These are phyloP conservation scores for Pleurotus citrinopileatus DNA, from an alignment of 768 basidiomycete species.

Conservation along the genomic window DNA sequence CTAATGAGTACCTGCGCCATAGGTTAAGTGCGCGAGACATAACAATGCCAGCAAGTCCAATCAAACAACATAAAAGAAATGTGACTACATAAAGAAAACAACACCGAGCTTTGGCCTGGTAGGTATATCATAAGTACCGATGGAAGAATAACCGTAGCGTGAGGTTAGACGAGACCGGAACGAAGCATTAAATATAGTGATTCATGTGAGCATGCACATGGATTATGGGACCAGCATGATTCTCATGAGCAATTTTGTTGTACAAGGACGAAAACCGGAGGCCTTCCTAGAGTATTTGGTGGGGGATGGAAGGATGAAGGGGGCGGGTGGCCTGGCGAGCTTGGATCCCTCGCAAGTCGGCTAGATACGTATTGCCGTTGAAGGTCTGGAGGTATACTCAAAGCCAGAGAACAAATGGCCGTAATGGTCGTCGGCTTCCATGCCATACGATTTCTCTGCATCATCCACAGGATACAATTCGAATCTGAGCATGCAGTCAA, in stretches of 20 bases:
- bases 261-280: not conserved
- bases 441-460: constrained; percentile 57
- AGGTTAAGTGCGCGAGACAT: no score
- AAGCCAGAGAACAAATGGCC: constrained; percentile 77
- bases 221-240: no score
- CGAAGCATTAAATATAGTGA: not conserved
- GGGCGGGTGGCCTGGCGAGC: not conserved
- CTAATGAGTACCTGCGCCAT: no score
- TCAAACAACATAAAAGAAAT: not conserved
- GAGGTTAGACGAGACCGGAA: not conserved
- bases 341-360: not conserved
- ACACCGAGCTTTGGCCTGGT: not conserved
- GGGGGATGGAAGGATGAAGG: no score
- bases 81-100: not conserved
- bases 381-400: constrained; percentile 49
- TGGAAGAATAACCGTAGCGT: not conserved
- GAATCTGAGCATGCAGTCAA: constrained; percentile 46
- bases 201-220: not conserved
- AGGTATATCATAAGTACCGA: not conserved
- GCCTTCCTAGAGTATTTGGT: no score
- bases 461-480: constrained; percentile 80
- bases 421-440: constrained; percentile 52
- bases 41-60: not conserved
- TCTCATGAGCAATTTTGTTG: not conserved
- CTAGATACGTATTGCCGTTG: not conserved